phyloP scores from a whole-genome alignment of 2,329 filamentous ascomycete species.

The Ceratocystis huliohia region DNA sequence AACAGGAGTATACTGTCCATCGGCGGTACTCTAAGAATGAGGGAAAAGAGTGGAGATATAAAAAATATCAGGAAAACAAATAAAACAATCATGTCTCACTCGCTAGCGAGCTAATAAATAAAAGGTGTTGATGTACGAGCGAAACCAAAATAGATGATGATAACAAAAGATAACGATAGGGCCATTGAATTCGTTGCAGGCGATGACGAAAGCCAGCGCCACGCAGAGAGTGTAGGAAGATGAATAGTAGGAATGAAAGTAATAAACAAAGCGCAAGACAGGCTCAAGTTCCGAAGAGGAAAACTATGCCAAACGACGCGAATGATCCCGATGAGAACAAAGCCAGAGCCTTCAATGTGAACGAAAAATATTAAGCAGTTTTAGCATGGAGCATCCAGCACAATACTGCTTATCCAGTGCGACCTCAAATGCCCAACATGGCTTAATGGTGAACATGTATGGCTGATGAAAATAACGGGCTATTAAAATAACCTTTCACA shows the following conservation, averaged over 20 bases:
- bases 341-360: not conserved
- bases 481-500: not conserved
- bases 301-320: not conserved
- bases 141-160: conserved; percentile 14
- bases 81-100: conserved; percentile 4
- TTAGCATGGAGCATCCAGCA: not conserved
- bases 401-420: not conserved
- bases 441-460: not conserved
- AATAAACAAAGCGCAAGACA: not conserved
- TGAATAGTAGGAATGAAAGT: not conserved
- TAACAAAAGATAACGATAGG: conserved; percentile 7
- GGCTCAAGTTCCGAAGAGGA: not conserved
- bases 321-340: not conserved
- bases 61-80: conserved; percentile 6
- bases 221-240: not conserved
- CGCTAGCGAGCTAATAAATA: conserved; percentile 8
- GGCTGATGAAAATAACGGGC: not conserved
- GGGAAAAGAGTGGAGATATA: not conserved
- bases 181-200: conserved; percentile 11
- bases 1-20: conserved; percentile 10
- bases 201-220: conserved; percentile 10
- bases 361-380: not conserved
- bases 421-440: not conserved
- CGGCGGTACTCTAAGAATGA: not conserved
- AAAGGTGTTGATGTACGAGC: not conserved